Base-by-base conservation (phyloP, 2,329 filamentous ascomycete genomes). In the Sporothrix euskadiensis region DNA sequence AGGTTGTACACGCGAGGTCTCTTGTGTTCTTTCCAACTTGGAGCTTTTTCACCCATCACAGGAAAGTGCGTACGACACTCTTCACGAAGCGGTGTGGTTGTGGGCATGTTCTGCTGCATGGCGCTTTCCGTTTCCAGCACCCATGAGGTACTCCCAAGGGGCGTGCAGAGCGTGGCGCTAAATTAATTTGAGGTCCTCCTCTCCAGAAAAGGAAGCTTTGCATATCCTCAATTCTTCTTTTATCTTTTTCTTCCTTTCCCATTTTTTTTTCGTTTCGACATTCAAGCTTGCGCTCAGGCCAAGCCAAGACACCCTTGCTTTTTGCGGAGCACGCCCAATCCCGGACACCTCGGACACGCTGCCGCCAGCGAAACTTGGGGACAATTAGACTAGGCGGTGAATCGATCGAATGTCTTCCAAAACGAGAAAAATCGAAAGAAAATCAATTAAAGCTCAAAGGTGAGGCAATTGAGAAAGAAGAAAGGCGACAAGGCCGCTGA, bases 81-180 rank as follows among this genome's bases (percentile, higher is more conserved):
- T n/a, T 12, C 9, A 16, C 9, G 47, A 57, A 68, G 71, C 71
- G 63, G 63, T 72, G 71, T 68, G 61, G n/a, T 47, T 44, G 61
- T 35, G 57, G 22, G 49, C 49, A 39, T 19, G 16, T 6, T n/a
- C 22, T 44, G 14, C 49, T 72, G 71, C 71, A 73, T 69, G 52
- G 71, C 63, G 54, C 71, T 73, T 73, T 69, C 65, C 71, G 57
- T 39, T 39, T 73, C 26, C 22, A 35, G 39, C 54, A 4, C 35
- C 1, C 52, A 19, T 6, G 14, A 71, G 32, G 54, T 26, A 71
- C 52, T 35, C n/a, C 10, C 69, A 59, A 49, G 69, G 71, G 71
- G 61, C 47, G 16, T 72, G 71, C 71, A 66, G 59, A 72, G 26
- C 30, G 8, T 44, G 52, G 69, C 69, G 54, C 69, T 49, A 71